Evolutionary conservation across 2,329 filamentous ascomycete species (phyloP).

Genomic region (Akanthomyces muscarius): DNA sequence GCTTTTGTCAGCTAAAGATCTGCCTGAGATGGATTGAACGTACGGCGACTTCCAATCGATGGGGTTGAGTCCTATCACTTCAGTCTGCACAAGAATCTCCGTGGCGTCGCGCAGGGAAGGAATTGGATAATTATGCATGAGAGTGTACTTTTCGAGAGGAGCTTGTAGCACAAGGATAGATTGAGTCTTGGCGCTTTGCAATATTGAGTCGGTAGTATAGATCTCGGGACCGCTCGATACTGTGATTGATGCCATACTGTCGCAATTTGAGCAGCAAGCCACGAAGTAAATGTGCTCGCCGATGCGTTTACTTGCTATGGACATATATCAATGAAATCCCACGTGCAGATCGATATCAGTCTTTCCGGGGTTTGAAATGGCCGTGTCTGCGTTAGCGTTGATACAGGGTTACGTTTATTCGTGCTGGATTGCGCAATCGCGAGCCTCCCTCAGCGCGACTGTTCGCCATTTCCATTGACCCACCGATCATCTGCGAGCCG

Average conservation of each 20-base stretch:
- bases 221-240: neutral
- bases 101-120: slow-evolving; percentile 33
- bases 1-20: neutral
- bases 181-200: neutral
- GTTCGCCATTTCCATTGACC: neutral
- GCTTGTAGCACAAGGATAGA: neutral
- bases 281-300: too few species aligned
- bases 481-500: neutral
- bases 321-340: neutral
- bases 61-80: slow-evolving; percentile 68
- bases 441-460: neutral
- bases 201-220: neutral
- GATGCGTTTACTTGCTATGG: too few species aligned
- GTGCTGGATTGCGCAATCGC: slow-evolving; percentile 12
- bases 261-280: neutral
- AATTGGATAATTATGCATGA: slow-evolving; percentile 35
- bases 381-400: neutral
- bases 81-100: slow-evolving; percentile 61
- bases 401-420: slow-evolving; percentile 8
- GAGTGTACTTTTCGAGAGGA: slow-evolving; percentile 2
- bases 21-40: slow-evolving; percentile 25
- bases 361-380: neutral
- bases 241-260: neutral
- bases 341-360: neutral
- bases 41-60: slow-evolving; percentile 74